Evolutionary conservation across 768 basidiomycete genomes (phyloP).

Genomic region (Suillus lakei): DNA sequence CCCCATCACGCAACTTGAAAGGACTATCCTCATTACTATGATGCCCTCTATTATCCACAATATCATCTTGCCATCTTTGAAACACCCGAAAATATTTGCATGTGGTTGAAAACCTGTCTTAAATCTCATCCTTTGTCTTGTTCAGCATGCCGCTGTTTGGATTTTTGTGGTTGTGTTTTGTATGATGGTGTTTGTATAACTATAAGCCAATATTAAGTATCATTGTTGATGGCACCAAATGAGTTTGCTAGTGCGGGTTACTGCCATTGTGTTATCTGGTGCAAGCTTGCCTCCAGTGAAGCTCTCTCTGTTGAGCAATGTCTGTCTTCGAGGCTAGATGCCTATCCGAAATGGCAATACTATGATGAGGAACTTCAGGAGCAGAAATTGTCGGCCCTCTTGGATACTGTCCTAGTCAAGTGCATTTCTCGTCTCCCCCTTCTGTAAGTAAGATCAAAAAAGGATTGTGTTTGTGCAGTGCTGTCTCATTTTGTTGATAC

Average conservation of each 20-base stretch:
- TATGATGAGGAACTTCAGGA: neutral
- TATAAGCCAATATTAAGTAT: neutral
- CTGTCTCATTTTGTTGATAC: too few species aligned
- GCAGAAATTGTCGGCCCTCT: neutral
- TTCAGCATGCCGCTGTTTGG: too few species aligned
- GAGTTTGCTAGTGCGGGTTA: too few species aligned
- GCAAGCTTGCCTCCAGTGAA: neutral
- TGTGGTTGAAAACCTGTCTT: too few species aligned
- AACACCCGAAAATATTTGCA: neutral
- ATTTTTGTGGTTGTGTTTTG: too few species aligned
- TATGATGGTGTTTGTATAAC: neutral
- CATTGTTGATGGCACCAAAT: too few species aligned
- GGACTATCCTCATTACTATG: neutral
- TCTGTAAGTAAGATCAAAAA: too few species aligned
- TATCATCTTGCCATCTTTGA: neutral
- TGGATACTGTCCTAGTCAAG: neutral
- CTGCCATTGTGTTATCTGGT: too few species aligned
- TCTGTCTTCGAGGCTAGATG: neutral
- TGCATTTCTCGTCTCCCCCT: neutral
- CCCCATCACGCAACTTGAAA: too few species aligned
- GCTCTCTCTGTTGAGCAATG: neutral
- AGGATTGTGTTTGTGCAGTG: too few species aligned
- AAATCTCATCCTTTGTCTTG: too few species aligned
- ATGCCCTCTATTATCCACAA: neutral
- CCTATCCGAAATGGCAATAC: neutral